Percentiles rank a stretch among this genome's conserved stretches.
These are phyloP conservation scores for Pichia sp. DNA, from an alignment of 1,139 yeast species.

Conservation along the genomic window DNA sequence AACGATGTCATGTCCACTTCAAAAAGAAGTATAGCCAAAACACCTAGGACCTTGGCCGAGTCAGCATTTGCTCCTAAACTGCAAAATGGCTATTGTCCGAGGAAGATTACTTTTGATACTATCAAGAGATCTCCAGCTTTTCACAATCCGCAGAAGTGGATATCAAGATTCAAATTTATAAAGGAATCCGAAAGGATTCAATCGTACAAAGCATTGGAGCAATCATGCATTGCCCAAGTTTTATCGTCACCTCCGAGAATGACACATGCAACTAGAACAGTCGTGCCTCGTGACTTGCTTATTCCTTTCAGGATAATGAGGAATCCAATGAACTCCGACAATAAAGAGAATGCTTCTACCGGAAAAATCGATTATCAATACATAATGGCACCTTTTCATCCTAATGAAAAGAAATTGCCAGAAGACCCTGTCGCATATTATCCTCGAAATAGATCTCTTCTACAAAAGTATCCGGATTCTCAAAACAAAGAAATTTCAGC, in stretches of 20 bases:
- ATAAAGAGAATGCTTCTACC: background rate
- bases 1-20: background rate
- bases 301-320: slow-evolving; percentile 22
- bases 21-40: background rate
- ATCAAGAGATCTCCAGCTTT: slow-evolving; percentile 20
- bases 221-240: slow-evolving; percentile 22
- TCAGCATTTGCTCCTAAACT: background rate
- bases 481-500: background rate
- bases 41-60: background rate
- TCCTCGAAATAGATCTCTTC: slow-evolving; percentile 5
- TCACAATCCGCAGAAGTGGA: slow-evolving; percentile 27
- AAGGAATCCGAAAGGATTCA: slow-evolving; percentile 17
- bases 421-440: slow-evolving; percentile 16
- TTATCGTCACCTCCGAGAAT: slow-evolving; percentile 26
- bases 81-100: background rate
- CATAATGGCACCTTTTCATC: slow-evolving; percentile 12
- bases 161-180: slow-evolving; percentile 16
- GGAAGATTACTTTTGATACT: background rate
- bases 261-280: slow-evolving; percentile 21
- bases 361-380: background rate
- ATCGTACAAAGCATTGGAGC: slow-evolving; percentile 20
- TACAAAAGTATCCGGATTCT: background rate
- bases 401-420: slow-evolving; percentile 9
- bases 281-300: slow-evolving; percentile 27
- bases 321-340: slow-evolving; percentile 6